phyloP scores from a whole-genome alignment of 805 yeast genomes.

The Suhomyces emberorum region DNA sequence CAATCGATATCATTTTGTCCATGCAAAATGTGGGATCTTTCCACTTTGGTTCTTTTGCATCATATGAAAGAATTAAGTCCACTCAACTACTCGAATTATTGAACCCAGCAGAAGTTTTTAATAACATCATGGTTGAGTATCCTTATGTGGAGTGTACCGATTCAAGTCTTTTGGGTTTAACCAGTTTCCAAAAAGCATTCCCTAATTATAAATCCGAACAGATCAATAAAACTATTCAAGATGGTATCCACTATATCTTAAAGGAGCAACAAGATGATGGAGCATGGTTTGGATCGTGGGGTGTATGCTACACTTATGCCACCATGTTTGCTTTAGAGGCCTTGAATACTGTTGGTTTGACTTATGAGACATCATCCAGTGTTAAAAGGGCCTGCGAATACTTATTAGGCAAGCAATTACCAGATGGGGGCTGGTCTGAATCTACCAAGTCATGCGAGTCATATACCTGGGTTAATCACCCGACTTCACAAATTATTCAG shows the following conservation, averaged over 20 bases:
- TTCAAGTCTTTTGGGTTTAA: slow-evolving; percentile 85
- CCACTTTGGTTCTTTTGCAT: slow-evolving; percentile 88
- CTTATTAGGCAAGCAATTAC: slow-evolving; percentile 65
- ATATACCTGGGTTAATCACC: slow-evolving; percentile 64
- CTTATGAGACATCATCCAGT: slow-evolving; percentile 55
- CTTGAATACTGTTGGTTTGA: slow-evolving; percentile 61
- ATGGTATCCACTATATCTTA: slow-evolving; percentile 72
- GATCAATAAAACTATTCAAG: slow-evolving; percentile 63
- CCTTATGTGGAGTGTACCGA: slow-evolving; percentile 99
- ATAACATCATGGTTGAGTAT: slow-evolving; percentile 96
- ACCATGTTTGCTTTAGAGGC: slow-evolving; percentile 98
- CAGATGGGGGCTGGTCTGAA: slow-evolving; percentile 98
- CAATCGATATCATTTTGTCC: slow-evolving; percentile 70
- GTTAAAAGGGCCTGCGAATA: slow-evolving; percentile 85
- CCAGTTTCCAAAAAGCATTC: slow-evolving; percentile 66
- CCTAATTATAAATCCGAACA: slow-evolving; percentile 63
- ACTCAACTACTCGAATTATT: slow-evolving; percentile 70
- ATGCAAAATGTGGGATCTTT: slow-evolving; percentile 77
- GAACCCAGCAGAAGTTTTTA: slow-evolving; percentile 97
- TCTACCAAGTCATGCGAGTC: slow-evolving; percentile 87
- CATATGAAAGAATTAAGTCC: slow-evolving; percentile 85
- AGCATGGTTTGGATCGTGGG: slow-evolving; percentile 99
- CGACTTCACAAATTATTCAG: slow-evolving; percentile 72
- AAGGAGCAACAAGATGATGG: slow-evolving; percentile 75
- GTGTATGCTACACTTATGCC: slow-evolving; percentile 92